A percentile compares a stretch with the other conserved stretches of the same genome.
Evolutionary conservation across 2,329 filamentous ascomycete genomes (phyloP).

Genomic region (Fusarium floridanum): DNA sequence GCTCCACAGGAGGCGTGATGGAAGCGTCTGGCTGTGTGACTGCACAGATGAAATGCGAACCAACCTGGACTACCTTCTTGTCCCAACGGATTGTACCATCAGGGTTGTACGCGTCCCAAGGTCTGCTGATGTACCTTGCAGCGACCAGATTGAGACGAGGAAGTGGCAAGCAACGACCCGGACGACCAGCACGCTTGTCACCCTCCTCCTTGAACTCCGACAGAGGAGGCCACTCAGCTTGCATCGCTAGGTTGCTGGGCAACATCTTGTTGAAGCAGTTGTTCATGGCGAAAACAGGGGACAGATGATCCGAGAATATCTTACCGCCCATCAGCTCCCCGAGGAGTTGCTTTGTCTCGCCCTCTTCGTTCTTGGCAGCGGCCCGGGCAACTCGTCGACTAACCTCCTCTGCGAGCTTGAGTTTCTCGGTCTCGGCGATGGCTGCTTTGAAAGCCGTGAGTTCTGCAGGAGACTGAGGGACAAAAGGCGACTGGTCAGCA

Average conservation of each 20-base stretch:
- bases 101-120: slow-evolving; percentile 28
- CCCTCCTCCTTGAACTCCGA: slow-evolving; percentile 54
- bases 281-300: slow-evolving; percentile 50
- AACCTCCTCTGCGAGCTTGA: slow-evolving; percentile 44
- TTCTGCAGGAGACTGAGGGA: slow-evolving; percentile 53
- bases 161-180: slow-evolving; percentile 50
- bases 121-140: slow-evolving; percentile 7
- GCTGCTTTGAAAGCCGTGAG: slow-evolving; percentile 50
- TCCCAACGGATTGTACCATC: slow-evolving; percentile 46
- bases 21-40: slow-evolving; percentile 16
- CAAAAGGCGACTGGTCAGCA: slow-evolving; percentile 53
- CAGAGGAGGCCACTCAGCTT: slow-evolving; percentile 52
- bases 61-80: slow-evolving; percentile 43
- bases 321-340: slow-evolving; percentile 47
- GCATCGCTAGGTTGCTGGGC: slow-evolving; percentile 21
- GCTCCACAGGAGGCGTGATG: slow-evolving; percentile 8
- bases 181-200: slow-evolving; percentile 44
- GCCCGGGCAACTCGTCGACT: slow-evolving; percentile 37
- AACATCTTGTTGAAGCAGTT: slow-evolving; percentile 51
- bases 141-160: slow-evolving; percentile 47
- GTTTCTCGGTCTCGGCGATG: slow-evolving; percentile 45
- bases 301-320: slow-evolving; percentile 45
- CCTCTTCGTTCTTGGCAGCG: slow-evolving; percentile 27
- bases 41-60: slow-evolving; percentile 39
- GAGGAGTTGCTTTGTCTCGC: slow-evolving; percentile 9